Base-by-base conservation (phyloP, 192 early-diverging fungal genomes). In the Diversispora epigaea region DNA sequence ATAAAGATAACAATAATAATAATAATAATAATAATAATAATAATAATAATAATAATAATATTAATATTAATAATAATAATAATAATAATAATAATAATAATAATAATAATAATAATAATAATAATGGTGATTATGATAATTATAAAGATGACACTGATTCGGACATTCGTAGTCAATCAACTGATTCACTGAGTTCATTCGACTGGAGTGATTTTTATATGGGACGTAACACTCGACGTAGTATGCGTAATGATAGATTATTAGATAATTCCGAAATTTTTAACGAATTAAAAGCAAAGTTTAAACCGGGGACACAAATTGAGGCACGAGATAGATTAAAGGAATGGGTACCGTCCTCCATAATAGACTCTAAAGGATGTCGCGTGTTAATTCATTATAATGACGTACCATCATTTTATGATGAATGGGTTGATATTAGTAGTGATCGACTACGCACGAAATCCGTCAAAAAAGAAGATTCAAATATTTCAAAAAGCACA, bases 381-480 rank as follows among this genome's bases (percentile, higher is more conserved):
- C 77, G 88, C 46, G 79, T 89, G 1, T 77, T 88, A 32, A 81
- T 90, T 22, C 89, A 89, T 68, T 90, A 90, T 71, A 79, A 80
- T 22, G 86, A 86, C 6, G 86, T 85, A 21, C 78, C 80, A 0
- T 75, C 76, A 19, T 66, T 78, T 52, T 87, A 85, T 71, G 87
- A 90, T 65, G 89, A 90, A 75, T 90, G 89, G 89, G 81, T 90
- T 67, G 89, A 90, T 71, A 90, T 90, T 78, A 90, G 88, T 68
- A 89, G 87, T 22, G 85, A 90, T 68, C 83, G 89, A 11, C 65
- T 83, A 11, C 72, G 63, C 32, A 78, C 41, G 39, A 79, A 78
- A 47, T 21, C 63, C 3, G 54, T 78, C 62, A 78, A 54, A 54
- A 17, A 54, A 54, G 12, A 17, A 12, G 14, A 54, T 4, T 11